Conservation (phyloP, 108 stramenopile species). For the Skeletonema potamos region DNA sequence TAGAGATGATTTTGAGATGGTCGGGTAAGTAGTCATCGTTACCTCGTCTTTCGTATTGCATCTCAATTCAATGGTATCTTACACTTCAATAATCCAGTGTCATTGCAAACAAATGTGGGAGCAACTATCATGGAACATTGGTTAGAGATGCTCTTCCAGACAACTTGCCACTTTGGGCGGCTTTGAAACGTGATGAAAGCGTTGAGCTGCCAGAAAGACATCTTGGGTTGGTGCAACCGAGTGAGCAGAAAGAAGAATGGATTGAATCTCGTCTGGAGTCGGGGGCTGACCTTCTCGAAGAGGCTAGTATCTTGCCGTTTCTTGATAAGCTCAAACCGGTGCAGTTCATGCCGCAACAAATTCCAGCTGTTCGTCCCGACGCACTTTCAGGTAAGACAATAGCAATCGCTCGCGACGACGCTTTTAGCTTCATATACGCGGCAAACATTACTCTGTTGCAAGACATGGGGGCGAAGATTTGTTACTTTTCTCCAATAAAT, state of each 20-base stretch:
- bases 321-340: neutral
- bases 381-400: neutral
- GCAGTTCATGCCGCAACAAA: neutral
- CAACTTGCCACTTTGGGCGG: slow-evolving; percentile 5
- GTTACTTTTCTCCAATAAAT: slow-evolving; percentile 6
- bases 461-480: slow-evolving; percentile 12
- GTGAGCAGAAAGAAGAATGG: slow-evolving; percentile 5
- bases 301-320: slow-evolving; percentile 8
- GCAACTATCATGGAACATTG: slow-evolving; percentile 7
- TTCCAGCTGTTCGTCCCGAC: neutral
- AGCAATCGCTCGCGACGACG: neutral
- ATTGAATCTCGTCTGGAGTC: slow-evolving; percentile 8
- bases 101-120: slow-evolving; percentile 11
- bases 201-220: slow-evolving; percentile 5
- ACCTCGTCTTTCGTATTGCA: too few species aligned
- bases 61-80: neutral
- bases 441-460: slow-evolving; percentile 3
- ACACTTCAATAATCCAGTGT: neutral
- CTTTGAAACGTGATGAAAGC: slow-evolving; percentile 2
- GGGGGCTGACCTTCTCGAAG: slow-evolving; percentile 7
- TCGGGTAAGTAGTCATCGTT: neutral
- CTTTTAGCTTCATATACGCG: neutral
- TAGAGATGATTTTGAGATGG: neutral
- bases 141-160: slow-evolving; percentile 5
- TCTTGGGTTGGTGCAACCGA: slow-evolving; percentile 11